These are phyloP conservation scores for Boletus reticuloceps DNA, from an alignment of 768 basidiomycete species.

Conservation along the genomic window DNA sequence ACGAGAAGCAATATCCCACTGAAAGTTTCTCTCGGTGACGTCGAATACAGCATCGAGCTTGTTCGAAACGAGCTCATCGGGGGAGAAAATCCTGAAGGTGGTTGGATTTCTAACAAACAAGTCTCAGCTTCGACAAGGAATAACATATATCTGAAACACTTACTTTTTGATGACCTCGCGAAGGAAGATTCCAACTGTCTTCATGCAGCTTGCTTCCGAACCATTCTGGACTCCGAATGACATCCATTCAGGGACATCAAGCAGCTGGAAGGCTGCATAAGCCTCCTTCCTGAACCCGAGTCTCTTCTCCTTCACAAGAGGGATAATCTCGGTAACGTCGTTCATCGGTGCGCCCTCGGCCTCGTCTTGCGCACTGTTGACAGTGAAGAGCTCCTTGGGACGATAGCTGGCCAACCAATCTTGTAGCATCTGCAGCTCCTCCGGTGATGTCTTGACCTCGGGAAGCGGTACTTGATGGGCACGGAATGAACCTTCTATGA, in stretches of 20 bases:
- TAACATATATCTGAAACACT: constrained; percentile 13
- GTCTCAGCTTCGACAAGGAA: not conserved
- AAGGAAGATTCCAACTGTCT: constrained; percentile 57
- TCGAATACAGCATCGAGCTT: constrained; percentile 83
- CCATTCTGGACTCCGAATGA: constrained; percentile 50
- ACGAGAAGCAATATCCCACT: constrained; percentile 74
- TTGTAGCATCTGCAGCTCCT: constrained; percentile 62
- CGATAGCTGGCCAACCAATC: constrained; percentile 74
- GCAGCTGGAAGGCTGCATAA: constrained; percentile 58
- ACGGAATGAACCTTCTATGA: constrained; percentile 78
- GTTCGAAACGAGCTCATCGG: constrained; percentile 85
- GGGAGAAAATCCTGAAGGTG: constrained; percentile 86
- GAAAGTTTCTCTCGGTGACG: constrained; percentile 68
- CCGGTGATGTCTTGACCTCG: constrained; percentile 56
- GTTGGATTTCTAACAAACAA: constrained; percentile 57
- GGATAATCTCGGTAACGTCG: constrained; percentile 60
- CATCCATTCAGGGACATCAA: constrained; percentile 68
- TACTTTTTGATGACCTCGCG: constrained; percentile 55
- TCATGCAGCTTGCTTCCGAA: constrained; percentile 73
- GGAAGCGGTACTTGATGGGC: constrained; percentile 91
- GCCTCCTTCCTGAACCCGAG: constrained; percentile 71
- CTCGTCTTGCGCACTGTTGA: not conserved
- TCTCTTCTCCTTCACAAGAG: constrained; percentile 51
- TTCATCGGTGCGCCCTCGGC: constrained; percentile 49
- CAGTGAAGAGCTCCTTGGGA: constrained; percentile 64